Evolutionary conservation across 2,329 filamentous ascomycete species (phyloP).

Genomic region (Trichoderma sp.): DNA sequence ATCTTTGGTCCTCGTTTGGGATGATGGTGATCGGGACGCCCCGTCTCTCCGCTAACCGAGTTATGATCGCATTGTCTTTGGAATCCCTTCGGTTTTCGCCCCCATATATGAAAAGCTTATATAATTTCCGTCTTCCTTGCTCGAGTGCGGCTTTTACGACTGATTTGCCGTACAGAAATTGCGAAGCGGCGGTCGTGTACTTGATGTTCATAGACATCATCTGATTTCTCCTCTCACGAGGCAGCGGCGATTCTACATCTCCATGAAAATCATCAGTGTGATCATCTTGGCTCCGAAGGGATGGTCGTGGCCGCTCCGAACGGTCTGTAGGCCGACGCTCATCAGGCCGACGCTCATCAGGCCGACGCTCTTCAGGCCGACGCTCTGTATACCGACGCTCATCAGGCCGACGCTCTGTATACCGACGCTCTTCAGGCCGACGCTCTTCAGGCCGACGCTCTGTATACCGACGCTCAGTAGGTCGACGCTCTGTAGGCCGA

Average conservation of each 20-base stretch:
- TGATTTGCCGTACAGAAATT: constrained; percentile 86
- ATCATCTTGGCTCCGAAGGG: background rate
- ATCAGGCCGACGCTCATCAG: no score
- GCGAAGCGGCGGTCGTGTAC: constrained; percentile 82
- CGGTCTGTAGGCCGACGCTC: background rate
- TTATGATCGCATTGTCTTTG: constrained; percentile 51
- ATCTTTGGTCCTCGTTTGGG: constrained; percentile 61
- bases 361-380: no score
- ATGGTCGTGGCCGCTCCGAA: background rate
- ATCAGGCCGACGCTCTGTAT: no score
- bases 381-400: no score
- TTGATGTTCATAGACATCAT: constrained; percentile 46
- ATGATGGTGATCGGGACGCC: constrained; percentile 63
- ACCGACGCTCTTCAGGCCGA: no score
- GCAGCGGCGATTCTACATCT: constrained; percentile 19
- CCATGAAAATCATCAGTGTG: background rate
- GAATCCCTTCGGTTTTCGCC: constrained; percentile 58
- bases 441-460: no score
- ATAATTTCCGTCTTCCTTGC: constrained; percentile 69
- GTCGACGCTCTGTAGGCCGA: background rate
- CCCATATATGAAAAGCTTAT: constrained; percentile 79
- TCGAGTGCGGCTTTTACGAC: constrained; percentile 80
- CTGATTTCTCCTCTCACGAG: constrained; percentile 36
- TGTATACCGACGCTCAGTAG: no score
- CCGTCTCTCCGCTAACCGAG: constrained; percentile 51